These are phyloP conservation scores for Warburgia ugandensis DNA, from an alignment of 164 flowering plant genomes.

Conservation along the genomic window DNA sequence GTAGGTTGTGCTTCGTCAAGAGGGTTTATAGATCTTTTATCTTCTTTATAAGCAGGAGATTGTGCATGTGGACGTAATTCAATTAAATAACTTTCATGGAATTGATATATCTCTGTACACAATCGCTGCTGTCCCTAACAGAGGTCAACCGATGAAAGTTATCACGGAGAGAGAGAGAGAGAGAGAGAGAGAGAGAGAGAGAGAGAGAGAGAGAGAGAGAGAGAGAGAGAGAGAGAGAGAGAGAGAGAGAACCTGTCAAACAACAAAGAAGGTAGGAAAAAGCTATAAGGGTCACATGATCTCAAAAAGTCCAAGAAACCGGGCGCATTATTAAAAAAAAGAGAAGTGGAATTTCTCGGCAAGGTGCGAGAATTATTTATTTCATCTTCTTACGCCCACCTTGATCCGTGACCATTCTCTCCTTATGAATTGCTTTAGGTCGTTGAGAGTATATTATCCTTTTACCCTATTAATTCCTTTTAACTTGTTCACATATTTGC, in stretches of 20 bases:
- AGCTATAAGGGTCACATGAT: conserved; percentile 20
- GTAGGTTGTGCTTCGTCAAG: no score
- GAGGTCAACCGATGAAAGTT: conserved; percentile 20
- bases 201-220: no score
- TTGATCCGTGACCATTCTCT: conserved; percentile 1
- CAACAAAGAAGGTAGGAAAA: background rate
- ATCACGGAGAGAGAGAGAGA: conserved; percentile 11
- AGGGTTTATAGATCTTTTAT: no score
- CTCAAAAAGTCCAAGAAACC: conserved; percentile 12
- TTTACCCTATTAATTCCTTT: no score
- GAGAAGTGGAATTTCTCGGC: background rate
- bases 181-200: no score
- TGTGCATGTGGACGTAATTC: no score
- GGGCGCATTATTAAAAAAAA: conserved; percentile 9
- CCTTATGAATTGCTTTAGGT: background rate
- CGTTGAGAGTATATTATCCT: conserved; percentile 1
- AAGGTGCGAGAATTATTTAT: conserved; percentile 5
- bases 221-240: no score
- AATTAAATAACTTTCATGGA: no score
- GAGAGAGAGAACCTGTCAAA: no score
- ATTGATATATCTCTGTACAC: background rate
- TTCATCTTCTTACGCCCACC: background rate
- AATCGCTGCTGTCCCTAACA: conserved; percentile 5
- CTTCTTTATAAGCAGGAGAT: no score
- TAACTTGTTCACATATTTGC: no score